Evolutionary conservation across 306 rosid genomes (phyloP).

Genomic region (Acacia confusa): DNA sequence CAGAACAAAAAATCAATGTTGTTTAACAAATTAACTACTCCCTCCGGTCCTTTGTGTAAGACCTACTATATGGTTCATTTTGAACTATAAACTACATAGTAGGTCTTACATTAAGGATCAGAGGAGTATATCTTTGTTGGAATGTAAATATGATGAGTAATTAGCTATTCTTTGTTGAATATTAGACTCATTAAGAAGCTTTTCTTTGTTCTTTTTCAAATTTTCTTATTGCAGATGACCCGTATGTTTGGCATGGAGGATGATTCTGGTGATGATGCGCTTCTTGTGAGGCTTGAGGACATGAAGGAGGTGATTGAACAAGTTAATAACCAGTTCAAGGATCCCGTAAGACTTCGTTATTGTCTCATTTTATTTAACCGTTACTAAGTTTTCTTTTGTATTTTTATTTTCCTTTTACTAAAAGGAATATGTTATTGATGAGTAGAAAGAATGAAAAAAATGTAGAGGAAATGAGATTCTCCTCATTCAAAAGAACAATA

Average conservation of each 20-base stretch:
- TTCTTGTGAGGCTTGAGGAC: constrained; percentile 65
- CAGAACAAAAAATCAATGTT: neutral
- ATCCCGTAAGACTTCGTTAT: constrained; percentile 50
- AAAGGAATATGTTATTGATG: neutral
- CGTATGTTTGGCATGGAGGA: constrained; percentile 66
- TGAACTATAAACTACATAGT: too few species aligned
- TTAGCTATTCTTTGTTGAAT: neutral
- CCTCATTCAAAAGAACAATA: neutral
- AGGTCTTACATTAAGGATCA: too few species aligned
- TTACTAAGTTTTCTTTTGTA: neutral
- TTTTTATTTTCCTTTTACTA: neutral
- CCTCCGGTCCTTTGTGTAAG: too few species aligned
- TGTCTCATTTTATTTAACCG: neutral
- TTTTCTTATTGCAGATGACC: constrained; percentile 48
- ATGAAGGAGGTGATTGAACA: constrained; percentile 76
- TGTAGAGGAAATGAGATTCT: neutral
- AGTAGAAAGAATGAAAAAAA: neutral
- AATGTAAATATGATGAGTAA: neutral
- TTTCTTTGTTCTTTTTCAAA: neutral
- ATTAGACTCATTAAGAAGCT: neutral
- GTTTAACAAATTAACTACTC: neutral
- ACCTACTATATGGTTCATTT: too few species aligned
- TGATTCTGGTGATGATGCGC: constrained; percentile 74
- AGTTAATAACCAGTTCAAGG: constrained; percentile 71
- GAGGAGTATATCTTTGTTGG: neutral